Evolutionary conservation across 2,329 filamentous ascomycete genomes (phyloP), one percentile per base, ranked within the genome.

Genomic region (Cercospora sojina): DNA sequence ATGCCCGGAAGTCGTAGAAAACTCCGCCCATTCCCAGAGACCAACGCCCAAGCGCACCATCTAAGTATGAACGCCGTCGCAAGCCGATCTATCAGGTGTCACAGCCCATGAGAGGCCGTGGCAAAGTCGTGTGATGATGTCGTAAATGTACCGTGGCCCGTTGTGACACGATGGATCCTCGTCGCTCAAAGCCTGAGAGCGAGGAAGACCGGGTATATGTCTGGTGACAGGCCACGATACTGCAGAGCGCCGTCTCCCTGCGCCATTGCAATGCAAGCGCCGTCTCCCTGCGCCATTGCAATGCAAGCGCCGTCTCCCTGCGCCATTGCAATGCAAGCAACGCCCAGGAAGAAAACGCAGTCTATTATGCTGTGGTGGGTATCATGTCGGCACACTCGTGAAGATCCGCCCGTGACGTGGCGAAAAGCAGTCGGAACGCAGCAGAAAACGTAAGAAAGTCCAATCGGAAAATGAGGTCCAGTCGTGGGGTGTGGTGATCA

Each of bases 321-420:
- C 68, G 67, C 68, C 70, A 65, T 67, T 68, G 69, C 67, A 69
- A 71, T 71, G 70, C 70, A 70, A 67, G 64, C 64, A 66, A 69
- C 62, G 70, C 64, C 63, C 67, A 66, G 67, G 62, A 68, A 70
- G 69, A 67, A 65, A 72, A 72, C 70, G 70, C 70, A 66, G 66
- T 71, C 69, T 71, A 72, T 72, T 67, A 72, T 72, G 70, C 69
- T 69, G 67, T 64, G 58, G 64, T 67, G 70, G 70, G 70, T 72
- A 72, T 72, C 69, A 71, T 71, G 65, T 68, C 61, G 61, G 67
- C 70, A 67, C 64, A 66, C 70, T 72, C 70, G 63, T 66, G 62
- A 64, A 67, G 70, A 72, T 72, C 70, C 67, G 68, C 64, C 53
- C 57, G 62, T 67, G 64, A 70, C 61, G 49, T 65, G 66, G 65